Evolutionary conservation across 441 rosid species (phyloP).

Genomic region (Adansonia grandidieri): DNA sequence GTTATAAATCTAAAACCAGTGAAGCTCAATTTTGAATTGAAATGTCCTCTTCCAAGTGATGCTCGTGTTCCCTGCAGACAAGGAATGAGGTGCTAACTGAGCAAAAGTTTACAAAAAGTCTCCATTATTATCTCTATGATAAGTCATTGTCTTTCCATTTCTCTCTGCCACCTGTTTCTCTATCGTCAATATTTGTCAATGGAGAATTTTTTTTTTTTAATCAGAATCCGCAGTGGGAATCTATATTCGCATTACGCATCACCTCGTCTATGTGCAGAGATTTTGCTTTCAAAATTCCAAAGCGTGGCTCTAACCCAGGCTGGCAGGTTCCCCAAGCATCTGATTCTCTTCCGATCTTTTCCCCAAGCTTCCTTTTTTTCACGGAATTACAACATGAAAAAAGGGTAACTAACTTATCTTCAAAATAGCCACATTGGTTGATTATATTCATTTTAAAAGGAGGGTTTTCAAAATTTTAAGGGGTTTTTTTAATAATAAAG

Average conservation of each 20-base stretch:
- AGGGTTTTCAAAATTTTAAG: not conserved
- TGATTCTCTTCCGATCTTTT: constrained; percentile 17
- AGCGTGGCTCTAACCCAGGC: not conserved
- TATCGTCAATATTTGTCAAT: not conserved
- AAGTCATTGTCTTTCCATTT: not conserved
- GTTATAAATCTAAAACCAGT: not conserved
- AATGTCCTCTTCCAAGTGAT: not conserved
- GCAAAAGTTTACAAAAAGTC: not conserved
- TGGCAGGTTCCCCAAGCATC: constrained; percentile 5
- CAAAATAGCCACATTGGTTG: not conserved
- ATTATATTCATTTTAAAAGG: not conserved
- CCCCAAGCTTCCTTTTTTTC: constrained; percentile 6
- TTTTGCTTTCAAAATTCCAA: constrained; percentile 21
- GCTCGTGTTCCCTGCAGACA: not conserved
- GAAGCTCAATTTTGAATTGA: not conserved
- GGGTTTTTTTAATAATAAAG: not conserved
- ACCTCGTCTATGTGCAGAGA: not conserved
- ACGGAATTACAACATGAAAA: not conserved
- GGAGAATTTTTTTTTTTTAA: not conserved
- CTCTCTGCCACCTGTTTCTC: constrained; percentile 9
- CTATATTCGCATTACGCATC: constrained; percentile 6
- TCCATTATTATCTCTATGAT: not conserved
- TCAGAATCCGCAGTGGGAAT: constrained; percentile 15
- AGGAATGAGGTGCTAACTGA: not conserved
- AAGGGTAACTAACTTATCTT: not conserved